These are phyloP conservation scores for Krasilnikovozyma curviuscula DNA, from an alignment of 768 basidiomycete genomes.

Conservation along the genomic window DNA sequence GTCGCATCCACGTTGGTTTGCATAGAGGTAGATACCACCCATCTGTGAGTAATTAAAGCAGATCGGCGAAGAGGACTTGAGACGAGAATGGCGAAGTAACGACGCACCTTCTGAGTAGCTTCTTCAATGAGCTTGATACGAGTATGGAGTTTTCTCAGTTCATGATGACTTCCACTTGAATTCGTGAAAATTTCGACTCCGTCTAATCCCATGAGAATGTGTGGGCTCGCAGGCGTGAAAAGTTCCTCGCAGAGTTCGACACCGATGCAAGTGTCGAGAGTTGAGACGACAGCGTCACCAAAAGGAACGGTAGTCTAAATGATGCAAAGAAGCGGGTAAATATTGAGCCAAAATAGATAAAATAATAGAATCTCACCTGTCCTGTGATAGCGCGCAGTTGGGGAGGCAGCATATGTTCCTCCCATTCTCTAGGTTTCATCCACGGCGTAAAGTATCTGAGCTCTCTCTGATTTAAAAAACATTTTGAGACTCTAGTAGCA, in stretches of 20 bases:
- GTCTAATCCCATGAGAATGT: constrained; percentile 92
- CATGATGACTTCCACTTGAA: constrained; percentile 94
- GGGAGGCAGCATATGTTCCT: constrained; percentile 78
- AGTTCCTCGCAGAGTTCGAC: constrained; percentile 94
- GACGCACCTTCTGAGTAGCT: constrained; percentile 68
- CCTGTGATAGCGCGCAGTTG: constrained; percentile 74
- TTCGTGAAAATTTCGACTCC: constrained; percentile 99
- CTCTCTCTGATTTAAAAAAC: constrained; percentile 21
- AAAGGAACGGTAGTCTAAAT: constrained; percentile 70
- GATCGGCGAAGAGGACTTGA: not conserved
- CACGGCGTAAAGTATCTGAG: constrained; percentile 69
- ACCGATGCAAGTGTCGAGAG: constrained; percentile 85
- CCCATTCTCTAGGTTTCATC: constrained; percentile 69
- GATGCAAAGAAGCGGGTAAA: not conserved
- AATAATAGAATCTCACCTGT: constrained; percentile 38
- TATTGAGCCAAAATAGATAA: not conserved
- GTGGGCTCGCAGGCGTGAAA: constrained; percentile 91
- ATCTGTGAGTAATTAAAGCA: constrained; percentile 34
- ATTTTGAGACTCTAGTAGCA: not conserved
- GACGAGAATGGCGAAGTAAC: too few relatives aligned
- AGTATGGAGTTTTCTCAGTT: constrained; percentile 81
- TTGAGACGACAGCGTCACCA: constrained; percentile 85
- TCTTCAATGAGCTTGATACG: constrained; percentile 91
- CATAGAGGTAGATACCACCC: constrained; percentile 91
- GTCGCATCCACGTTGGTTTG: constrained; percentile 97